Base-by-base conservation (phyloP, 1,284 basidiomycete genomes). In the Apiotrichum brassicae region DNA sequence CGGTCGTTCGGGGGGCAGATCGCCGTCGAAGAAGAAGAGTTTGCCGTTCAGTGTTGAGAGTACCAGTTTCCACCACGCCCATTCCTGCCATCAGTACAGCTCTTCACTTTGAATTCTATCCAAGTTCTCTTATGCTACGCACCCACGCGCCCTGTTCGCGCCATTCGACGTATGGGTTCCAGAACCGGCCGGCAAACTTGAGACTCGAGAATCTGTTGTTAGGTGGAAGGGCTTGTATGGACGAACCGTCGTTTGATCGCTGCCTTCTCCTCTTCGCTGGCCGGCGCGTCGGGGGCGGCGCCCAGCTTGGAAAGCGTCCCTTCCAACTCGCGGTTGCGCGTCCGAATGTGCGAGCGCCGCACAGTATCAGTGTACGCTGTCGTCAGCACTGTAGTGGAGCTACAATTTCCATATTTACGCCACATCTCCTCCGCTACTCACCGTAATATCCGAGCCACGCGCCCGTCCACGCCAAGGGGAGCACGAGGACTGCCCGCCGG, bases 91-190 rank as follows among this genome's bases (percentile, higher is more conserved):
- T 41, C 30, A n/a, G n/a, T n/a, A n/a, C n/a, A n/a, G n/a, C n/a
- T n/a, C n/a, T n/a, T n/a, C n/a, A n/a, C n/a, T n/a, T n/a, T n/a
- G n/a, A n/a, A n/a, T n/a, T n/a, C n/a, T n/a, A n/a, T n/a, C n/a
- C n/a, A n/a, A n/a, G 16, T 8, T 23, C 12, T 18, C 25, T 6
- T 24, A 7, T 11, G 18, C 3, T 6, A 61, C 68, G 35, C 32
- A 70, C 68, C 71, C 71, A 73, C 16, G 69, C 68, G n/a, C 75
- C 76, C 57, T 77, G 76, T 54, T 77, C 76, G 49, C 76, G 63
- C 76, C 76, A 78, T 53, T 77, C 76, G 11, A 68, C 66, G 42
- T 75, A 73, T 3, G 75, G 73, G 55, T 77, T 77, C 59, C 69
- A 71, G 53, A 64, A 70, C 32, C 69, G 49, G 20, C 69, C 69